A percentile compares a stretch with the other conserved stretches of the same genome.
phyloP scores from a whole-genome alignment of 768 basidiomycete species.

The Tulasnella sp. region DNA sequence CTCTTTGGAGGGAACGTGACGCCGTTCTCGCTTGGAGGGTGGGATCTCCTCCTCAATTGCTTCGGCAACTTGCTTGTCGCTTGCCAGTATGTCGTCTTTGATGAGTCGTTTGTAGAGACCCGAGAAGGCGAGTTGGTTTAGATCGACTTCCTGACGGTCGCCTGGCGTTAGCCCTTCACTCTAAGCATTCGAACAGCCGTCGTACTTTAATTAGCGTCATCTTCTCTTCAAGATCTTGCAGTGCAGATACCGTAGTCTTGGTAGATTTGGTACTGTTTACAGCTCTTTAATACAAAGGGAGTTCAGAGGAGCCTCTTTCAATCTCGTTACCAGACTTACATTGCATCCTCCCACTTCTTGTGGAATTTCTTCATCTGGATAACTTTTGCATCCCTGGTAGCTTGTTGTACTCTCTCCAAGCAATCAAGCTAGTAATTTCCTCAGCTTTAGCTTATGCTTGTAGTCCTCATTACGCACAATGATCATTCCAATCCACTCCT shows the following conservation, averaged over 20 bases:
- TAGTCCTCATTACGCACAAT: background rate
- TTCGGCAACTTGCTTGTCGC: slow-evolving; percentile 35
- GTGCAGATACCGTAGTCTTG: slow-evolving; percentile 16
- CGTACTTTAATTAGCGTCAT: slow-evolving; percentile 17
- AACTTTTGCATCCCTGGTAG: slow-evolving; percentile 66
- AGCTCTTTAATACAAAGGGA: background rate
- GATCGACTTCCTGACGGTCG: slow-evolving; percentile 41
- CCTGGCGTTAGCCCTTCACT: background rate
- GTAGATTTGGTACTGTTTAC: background rate
- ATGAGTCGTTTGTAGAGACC: slow-evolving; percentile 63
- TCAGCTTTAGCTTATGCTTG: background rate
- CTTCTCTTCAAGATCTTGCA: slow-evolving; percentile 19
- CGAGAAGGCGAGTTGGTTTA: slow-evolving; percentile 46
- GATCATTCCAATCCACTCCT: background rate
- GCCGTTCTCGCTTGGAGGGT: background rate
- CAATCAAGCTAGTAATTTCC: slow-evolving; percentile 61
- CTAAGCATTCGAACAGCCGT: background rate
- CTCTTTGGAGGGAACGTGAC: slow-evolving; percentile 30
- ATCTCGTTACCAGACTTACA: slow-evolving; percentile 31
- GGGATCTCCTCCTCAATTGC: slow-evolving; percentile 28
- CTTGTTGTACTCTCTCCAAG: slow-evolving; percentile 57
- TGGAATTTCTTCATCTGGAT: slow-evolving; percentile 77
- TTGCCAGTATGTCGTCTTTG: slow-evolving; percentile 53
- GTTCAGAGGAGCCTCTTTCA: background rate
- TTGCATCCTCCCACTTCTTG: slow-evolving; percentile 61